Conservation (phyloP, 2,329 filamentous ascomycete genomes). For the Fusarium sp. region DNA sequence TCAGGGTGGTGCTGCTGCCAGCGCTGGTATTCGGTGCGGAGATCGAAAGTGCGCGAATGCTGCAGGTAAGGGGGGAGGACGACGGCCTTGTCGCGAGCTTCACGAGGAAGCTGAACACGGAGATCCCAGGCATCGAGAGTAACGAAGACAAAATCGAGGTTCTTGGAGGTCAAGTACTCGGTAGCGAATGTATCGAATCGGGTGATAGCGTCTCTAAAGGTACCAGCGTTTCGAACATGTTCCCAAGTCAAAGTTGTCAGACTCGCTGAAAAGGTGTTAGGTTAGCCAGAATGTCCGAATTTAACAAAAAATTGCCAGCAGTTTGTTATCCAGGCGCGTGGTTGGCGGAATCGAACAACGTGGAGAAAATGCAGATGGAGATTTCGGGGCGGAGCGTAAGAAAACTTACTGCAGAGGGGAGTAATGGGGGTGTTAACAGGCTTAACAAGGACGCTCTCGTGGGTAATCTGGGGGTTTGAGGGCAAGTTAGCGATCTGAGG, state of each 20-base stretch:
- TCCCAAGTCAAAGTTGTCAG: conserved; percentile 99
- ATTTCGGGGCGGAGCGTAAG: conserved; percentile 37
- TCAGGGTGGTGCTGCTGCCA: conserved; percentile 99
- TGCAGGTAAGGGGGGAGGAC: conserved; percentile 96
- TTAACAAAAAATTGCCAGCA: conserved; percentile 6
- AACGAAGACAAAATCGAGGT: conserved; percentile 97
- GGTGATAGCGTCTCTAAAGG: conserved; percentile 96
- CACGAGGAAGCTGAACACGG: conserved; percentile 94
- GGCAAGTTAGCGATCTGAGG: conserved; percentile 28
- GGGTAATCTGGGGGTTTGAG: conserved; percentile 76
- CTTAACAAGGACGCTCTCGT: conserved; percentile 96
- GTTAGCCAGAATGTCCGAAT: conserved; percentile 36
- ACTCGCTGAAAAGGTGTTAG: conserved; percentile 73
- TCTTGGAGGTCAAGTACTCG: conserved; percentile 90
- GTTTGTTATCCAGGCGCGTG: conserved; percentile 26
- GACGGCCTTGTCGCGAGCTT: conserved; percentile 97
- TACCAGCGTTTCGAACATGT: conserved; percentile 96
- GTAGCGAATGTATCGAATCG: conserved; percentile 94
- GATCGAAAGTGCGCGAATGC: conserved; percentile 96
- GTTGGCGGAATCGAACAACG: conserved; percentile 36
- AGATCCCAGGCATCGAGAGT: conserved; percentile 99
- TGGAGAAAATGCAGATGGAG: conserved; percentile 39
- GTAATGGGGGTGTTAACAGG: conserved; percentile 99
- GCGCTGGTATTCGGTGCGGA: conserved; percentile 96
- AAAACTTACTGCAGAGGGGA: conserved; percentile 93